Percentiles rank a stretch among this genome's conserved stretches.
phyloP scores from a whole-genome alignment of 805 yeast genomes.

The Ogataea dorogensis region DNA sequence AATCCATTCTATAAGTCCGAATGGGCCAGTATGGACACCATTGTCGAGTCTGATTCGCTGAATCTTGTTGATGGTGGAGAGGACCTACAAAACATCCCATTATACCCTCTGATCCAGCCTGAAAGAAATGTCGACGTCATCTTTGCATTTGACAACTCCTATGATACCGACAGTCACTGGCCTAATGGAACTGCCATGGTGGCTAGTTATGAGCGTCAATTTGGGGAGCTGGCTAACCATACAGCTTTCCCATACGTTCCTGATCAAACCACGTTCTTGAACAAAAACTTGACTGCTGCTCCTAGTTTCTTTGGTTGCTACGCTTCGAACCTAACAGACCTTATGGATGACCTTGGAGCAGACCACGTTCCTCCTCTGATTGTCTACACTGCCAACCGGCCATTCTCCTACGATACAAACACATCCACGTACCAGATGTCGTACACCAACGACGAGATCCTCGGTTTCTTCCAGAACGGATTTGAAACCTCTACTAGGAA shows the following conservation, averaged over 20 bases:
- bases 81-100: constrained; percentile 69
- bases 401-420: constrained; percentile 63
- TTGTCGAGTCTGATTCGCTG: constrained; percentile 42
- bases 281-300: constrained; percentile 56
- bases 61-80: constrained; percentile 79
- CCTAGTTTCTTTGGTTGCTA: constrained; percentile 88
- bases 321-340: constrained; percentile 55
- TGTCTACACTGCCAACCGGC: constrained; percentile 74
- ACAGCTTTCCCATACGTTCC: constrained; percentile 82
- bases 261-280: constrained; percentile 57
- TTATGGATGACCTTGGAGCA: constrained; percentile 39
- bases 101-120: constrained; percentile 61
- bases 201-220: constrained; percentile 59
- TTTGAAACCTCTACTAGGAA: constrained; percentile 64
- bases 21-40: constrained; percentile 36
- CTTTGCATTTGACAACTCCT: constrained; percentile 65
- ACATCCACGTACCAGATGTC: constrained; percentile 69
- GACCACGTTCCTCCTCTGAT: constrained; percentile 63
- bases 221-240: constrained; percentile 48
- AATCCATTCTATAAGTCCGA: constrained; percentile 62
- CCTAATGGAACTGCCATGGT: constrained; percentile 67
- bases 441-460: constrained; percentile 56
- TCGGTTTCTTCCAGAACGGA: constrained; percentile 67
- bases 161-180: constrained; percentile 59
- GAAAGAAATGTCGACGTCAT: constrained; percentile 61